Evolutionary conservation across 441 rosid genomes (phyloP).

Genomic region (Biscutella laevigata): DNA sequence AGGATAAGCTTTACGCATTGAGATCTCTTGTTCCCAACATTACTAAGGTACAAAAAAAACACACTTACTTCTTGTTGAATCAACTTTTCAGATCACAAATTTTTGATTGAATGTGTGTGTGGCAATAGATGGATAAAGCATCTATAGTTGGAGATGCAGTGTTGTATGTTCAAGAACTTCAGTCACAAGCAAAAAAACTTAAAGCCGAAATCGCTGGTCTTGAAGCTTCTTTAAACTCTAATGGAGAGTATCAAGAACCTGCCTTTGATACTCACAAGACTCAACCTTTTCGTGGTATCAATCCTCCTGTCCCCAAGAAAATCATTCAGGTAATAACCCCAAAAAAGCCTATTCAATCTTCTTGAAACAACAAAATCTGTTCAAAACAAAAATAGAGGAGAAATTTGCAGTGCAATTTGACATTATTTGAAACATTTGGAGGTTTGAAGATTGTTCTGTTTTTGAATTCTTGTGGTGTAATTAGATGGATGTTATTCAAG

Average conservation of each 20-base stretch:
- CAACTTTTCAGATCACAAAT: not conserved
- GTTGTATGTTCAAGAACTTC: slow-evolving; percentile 59
- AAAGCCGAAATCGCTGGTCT: slow-evolving; percentile 56
- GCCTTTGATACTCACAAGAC: slow-evolving; percentile 18
- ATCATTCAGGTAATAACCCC: slow-evolving; percentile 48
- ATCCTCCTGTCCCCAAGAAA: slow-evolving; percentile 31
- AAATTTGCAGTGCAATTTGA: too few species aligned
- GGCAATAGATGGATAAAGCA: slow-evolving; percentile 77
- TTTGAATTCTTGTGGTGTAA: too few species aligned
- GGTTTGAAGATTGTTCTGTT: too few species aligned
- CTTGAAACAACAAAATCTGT: too few species aligned
- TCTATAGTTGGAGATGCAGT: slow-evolving; percentile 85
- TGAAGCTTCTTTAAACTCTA: slow-evolving; percentile 44
- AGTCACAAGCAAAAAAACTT: slow-evolving; percentile 58
- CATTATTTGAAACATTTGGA: too few species aligned
- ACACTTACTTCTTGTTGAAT: too few species aligned
- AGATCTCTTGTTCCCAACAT: slow-evolving; percentile 84
- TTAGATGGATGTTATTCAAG: slow-evolving; percentile 67
- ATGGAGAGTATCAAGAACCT: slow-evolving; percentile 27
- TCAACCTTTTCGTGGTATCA: slow-evolving; percentile 14
- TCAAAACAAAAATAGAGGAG: too few species aligned
- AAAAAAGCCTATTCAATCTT: too few species aligned
- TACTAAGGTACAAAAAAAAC: slow-evolving; percentile 84
- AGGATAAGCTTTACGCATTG: slow-evolving; percentile 78
- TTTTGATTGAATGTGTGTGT: not conserved